Evolutionary conservation across 352 stramenopile species (phyloP).

Genomic region (Phytophthora fragariaefolia): DNA sequence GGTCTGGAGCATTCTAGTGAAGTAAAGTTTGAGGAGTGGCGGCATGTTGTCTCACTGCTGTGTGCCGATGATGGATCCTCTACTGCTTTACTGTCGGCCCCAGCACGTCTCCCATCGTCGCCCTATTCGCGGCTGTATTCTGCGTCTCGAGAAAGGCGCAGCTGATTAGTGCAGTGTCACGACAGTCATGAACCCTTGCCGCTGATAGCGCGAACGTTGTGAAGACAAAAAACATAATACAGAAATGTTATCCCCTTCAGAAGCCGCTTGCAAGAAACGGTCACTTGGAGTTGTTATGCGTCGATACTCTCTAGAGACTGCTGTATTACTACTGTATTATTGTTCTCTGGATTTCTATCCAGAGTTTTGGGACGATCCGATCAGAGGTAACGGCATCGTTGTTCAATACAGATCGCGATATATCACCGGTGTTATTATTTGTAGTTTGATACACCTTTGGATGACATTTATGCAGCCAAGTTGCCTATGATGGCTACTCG

Average conservation of each 20-base stretch:
- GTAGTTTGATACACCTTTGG: too few species aligned
- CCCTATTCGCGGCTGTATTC: constrained; percentile 75
- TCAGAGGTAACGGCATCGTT: too few species aligned
- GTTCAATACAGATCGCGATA: too few species aligned
- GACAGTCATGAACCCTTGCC: not conserved
- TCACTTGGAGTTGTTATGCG: too few species aligned
- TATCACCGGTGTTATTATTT: too few species aligned
- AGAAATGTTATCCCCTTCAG: constrained; percentile 2
- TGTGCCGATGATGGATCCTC: constrained; percentile 93
- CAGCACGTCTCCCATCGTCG: constrained; percentile 61
- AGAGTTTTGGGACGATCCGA: too few species aligned
- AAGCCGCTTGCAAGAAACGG: not conserved
- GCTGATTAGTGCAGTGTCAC: constrained; percentile 19
- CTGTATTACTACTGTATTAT: too few species aligned
- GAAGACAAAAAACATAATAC: constrained; percentile 18
- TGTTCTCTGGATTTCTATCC: too few species aligned
- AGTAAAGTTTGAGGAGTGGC: constrained; percentile 95
- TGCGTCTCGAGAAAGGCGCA: constrained; percentile 28
- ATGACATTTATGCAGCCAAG: too few species aligned
- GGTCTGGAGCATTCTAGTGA: constrained; percentile 96
- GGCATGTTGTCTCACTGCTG: constrained; percentile 89
- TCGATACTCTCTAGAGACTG: too few species aligned
- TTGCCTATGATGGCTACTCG: too few species aligned
- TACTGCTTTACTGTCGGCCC: constrained; percentile 75
- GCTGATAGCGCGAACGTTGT: constrained; percentile 11